Conservation (phyloP, 768 basidiomycete genomes). For the Boletales sp. region DNA sequence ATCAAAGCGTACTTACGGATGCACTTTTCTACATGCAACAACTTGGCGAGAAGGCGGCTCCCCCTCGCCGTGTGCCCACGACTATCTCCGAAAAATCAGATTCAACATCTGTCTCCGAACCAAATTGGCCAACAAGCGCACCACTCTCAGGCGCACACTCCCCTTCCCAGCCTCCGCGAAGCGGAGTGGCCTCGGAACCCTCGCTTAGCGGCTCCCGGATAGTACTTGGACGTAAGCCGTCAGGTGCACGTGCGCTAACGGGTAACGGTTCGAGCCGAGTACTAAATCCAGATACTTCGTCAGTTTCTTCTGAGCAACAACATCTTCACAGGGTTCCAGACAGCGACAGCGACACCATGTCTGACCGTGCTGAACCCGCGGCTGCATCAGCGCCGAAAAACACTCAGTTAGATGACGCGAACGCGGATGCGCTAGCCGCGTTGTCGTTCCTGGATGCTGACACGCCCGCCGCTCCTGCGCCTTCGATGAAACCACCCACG, state of each 20-base stretch:
- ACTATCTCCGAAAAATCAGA: constrained; percentile 45
- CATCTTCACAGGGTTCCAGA: constrained; percentile 24
- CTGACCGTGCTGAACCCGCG: constrained; percentile 15
- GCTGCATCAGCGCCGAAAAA: constrained; percentile 9
- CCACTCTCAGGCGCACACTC: constrained; percentile 23
- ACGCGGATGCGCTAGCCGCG: constrained; percentile 75
- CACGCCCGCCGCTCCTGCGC: constrained; percentile 15
- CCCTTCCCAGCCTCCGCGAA: constrained; percentile 17
- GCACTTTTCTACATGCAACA: constrained; percentile 71
- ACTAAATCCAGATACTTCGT: constrained; percentile 33
- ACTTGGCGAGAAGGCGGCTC: constrained; percentile 34
- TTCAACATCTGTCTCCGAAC: constrained; percentile 29
- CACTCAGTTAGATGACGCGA: constrained; percentile 42
- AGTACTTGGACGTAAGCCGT: constrained; percentile 62
- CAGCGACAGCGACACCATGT: constrained; percentile 34
- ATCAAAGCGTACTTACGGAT: constrained; percentile 46
- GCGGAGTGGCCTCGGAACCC: constrained; percentile 29
- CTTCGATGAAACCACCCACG: constrained; percentile 8
- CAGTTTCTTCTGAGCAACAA: constrained; percentile 34
- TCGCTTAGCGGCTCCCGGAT: constrained; percentile 37
- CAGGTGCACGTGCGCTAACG: constrained; percentile 73
- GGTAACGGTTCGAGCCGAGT: constrained; percentile 33
- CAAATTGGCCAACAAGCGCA: constrained; percentile 14
- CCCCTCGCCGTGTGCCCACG: constrained; percentile 40
- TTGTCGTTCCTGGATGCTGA: constrained; percentile 65